phyloP scores from a whole-genome alignment of 2,329 filamentous ascomycete species.

The Aspergillus sp. region DNA sequence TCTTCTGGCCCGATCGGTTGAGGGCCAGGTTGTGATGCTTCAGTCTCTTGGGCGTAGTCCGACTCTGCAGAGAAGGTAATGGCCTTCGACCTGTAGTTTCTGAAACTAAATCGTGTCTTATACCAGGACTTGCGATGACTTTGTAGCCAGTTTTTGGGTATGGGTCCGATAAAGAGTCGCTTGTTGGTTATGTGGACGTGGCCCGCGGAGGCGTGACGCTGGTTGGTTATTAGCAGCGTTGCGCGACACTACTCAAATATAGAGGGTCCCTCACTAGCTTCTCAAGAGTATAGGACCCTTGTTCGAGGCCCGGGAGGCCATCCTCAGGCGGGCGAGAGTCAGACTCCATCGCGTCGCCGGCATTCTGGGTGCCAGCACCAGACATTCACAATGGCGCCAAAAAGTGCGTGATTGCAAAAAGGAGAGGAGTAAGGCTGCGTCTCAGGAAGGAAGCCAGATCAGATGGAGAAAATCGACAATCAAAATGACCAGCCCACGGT shows the following conservation, averaged over 20 bases:
- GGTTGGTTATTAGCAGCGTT: conserved; percentile 8
- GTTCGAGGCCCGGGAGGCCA: conserved; percentile 39
- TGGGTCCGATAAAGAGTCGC: conserved; percentile 65
- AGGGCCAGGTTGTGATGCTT: conserved; percentile 10
- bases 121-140: conserved; percentile 65
- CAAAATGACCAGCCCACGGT: not conserved
- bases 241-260: not conserved
- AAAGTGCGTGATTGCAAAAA: not conserved
- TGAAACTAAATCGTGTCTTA: conserved; percentile 44
- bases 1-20: conserved; percentile 21
- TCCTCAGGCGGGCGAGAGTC: conserved; percentile 21
- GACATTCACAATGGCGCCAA: not conserved
- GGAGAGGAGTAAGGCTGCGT: not conserved
- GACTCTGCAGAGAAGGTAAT: conserved; percentile 55
- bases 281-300: conserved; percentile 55
- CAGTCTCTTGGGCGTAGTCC: conserved; percentile 40
- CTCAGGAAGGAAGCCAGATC: not conserved
- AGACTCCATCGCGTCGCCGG: conserved; percentile 20
- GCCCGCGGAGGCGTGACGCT: conserved; percentile 61
- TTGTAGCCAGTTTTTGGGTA: conserved; percentile 65
- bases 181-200: conserved; percentile 63
- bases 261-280: conserved; percentile 46
- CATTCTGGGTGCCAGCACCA: conserved; percentile 18
- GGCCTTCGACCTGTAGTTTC: conserved; percentile 47
- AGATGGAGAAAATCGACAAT: not conserved